Percentiles rank a stretch among this genome's conserved stretches.
These are phyloP conservation scores for Monosporascus sp. DNA, from an alignment of 2,329 filamentous ascomycete genomes.

Conservation along the genomic window DNA sequence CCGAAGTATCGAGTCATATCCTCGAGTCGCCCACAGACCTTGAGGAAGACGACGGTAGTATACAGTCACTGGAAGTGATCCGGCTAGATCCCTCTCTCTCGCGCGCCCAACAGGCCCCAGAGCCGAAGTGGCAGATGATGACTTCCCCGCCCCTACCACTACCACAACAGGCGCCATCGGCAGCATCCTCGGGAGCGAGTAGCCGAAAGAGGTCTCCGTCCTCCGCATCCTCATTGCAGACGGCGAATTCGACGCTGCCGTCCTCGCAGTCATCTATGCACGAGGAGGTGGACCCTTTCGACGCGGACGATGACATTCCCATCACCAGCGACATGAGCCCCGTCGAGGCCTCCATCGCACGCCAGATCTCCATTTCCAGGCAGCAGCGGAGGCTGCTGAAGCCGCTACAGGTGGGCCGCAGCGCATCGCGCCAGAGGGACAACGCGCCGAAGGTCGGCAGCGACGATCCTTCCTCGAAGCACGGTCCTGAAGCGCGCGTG, in stretches of 20 bases:
- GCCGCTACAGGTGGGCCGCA: slow-evolving; percentile 39
- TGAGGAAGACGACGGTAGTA: slow-evolving; percentile 17
- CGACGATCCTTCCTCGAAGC: background rate
- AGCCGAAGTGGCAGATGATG: slow-evolving; percentile 45
- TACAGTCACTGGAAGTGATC: slow-evolving; percentile 24
- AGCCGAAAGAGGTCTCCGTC: slow-evolving; percentile 27
- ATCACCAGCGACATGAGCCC: slow-evolving; percentile 36
- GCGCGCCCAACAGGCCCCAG: slow-evolving; percentile 25
- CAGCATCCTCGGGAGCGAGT: slow-evolving; percentile 19
- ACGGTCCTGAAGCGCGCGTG: background rate
- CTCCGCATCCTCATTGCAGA: slow-evolving; percentile 26
- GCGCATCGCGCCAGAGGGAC: slow-evolving; percentile 20
- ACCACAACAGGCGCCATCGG: slow-evolving; percentile 25
- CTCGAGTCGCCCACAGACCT: slow-evolving; percentile 37
- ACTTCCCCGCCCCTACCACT: slow-evolving; percentile 25
- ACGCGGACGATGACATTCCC: background rate
- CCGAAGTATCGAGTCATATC: slow-evolving; percentile 30
- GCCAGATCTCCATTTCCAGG: slow-evolving; percentile 61
- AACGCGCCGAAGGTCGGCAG: background rate
- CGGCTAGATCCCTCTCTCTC: slow-evolving; percentile 14
- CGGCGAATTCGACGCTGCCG: slow-evolving; percentile 28
- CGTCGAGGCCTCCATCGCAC: slow-evolving; percentile 61
- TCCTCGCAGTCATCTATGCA: slow-evolving; percentile 21
- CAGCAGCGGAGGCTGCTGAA: slow-evolving; percentile 56
- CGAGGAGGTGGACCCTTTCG: slow-evolving; percentile 37